Base-by-base conservation (phyloP, 257 asterid genomes). In the Fraxinus excelsior region DNA sequence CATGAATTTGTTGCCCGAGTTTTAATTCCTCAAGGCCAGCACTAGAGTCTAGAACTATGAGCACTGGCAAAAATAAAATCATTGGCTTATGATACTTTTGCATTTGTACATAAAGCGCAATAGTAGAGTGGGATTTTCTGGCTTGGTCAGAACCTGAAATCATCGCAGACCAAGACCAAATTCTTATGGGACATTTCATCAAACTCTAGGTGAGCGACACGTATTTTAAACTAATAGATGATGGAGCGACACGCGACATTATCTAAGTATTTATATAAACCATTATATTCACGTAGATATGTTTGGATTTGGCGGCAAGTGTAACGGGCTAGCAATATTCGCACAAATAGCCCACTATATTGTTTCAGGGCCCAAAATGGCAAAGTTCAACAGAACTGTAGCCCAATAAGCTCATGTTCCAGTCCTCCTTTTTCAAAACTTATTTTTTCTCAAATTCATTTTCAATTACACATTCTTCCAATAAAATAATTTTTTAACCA, bases 41-140 rank as follows among this genome's bases (percentile, higher is more conserved):
- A 81, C 96, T 88, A 31, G 97, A 89, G 77, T 92, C 96, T 88
- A 31, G 97, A 89, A 78, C 93, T 85, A 44, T 90, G 88, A 73
- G 83, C 92, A 78, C 94, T 91, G 25, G 89, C 84, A 68, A 89
- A 84, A 26, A 81, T 85, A 70, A 82, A 90, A 28, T 91, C 96
- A 69, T 88, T 91, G 53, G 94, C 80, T 75, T 80, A 74, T 85
- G 78, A 82, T 66, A 60, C 70, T 60, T 71, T 25, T 71, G 84
- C 96, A 93, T 89, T 76, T 74, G 80, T 5, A 60, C 7, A 72
- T 87, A 93, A 73, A 88, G 81, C 19, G 64, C 62, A 79, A 89
- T 66, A 21, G 97, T 88, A 76, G 67, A 78, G 49, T 72, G 74
- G 79, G 87, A 87, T 67, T 75, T 82, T 25, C 82, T 80, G 8